Percentiles rank a stretch among this genome's conserved stretches.
phyloP scores from a whole-genome alignment of 169 alveolate genomes.

The Cryptosporidium ryanae region DNA sequence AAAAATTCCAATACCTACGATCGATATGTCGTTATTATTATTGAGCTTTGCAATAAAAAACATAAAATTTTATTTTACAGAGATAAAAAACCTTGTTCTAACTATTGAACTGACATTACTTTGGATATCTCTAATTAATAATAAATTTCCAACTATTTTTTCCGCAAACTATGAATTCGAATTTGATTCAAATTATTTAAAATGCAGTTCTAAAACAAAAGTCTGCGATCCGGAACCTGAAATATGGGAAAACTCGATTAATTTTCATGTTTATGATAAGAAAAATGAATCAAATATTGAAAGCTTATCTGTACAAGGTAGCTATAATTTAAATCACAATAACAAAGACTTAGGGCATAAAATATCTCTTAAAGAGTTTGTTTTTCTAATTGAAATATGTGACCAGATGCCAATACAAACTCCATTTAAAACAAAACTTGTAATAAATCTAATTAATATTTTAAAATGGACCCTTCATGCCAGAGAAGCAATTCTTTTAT shows the following conservation, averaged over 20 bases:
- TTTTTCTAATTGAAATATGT: constrained; percentile 47
- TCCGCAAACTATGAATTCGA: not conserved
- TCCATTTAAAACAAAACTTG: constrained; percentile 62
- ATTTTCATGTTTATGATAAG: not conserved
- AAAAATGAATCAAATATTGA: not conserved
- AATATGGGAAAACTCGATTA: constrained; percentile 13
- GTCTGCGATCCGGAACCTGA: not conserved
- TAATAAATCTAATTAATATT: constrained; percentile 13
- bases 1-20: constrained; percentile 38
- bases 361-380: constrained; percentile 3
- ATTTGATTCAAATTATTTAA: too few relatives aligned
- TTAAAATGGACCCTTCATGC: constrained; percentile 44
- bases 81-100: constrained; percentile 7
- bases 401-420: constrained; percentile 64
- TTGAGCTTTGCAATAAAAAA: constrained; percentile 15
- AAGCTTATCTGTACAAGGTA: not conserved
- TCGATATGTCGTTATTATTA: constrained; percentile 24
- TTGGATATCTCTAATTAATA: constrained; percentile 33
- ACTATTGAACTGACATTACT: constrained; percentile 29
- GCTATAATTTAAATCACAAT: not conserved
- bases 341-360: not conserved
- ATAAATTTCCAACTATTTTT: constrained; percentile 23
- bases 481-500: constrained; percentile 60
- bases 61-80: constrained; percentile 29
- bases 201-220: not conserved